Evolutionary conservation across 2,329 filamentous ascomycete genomes (phyloP), one percentile per base, ranked within the genome.

Genomic region (Ambrosiella beaveri): DNA sequence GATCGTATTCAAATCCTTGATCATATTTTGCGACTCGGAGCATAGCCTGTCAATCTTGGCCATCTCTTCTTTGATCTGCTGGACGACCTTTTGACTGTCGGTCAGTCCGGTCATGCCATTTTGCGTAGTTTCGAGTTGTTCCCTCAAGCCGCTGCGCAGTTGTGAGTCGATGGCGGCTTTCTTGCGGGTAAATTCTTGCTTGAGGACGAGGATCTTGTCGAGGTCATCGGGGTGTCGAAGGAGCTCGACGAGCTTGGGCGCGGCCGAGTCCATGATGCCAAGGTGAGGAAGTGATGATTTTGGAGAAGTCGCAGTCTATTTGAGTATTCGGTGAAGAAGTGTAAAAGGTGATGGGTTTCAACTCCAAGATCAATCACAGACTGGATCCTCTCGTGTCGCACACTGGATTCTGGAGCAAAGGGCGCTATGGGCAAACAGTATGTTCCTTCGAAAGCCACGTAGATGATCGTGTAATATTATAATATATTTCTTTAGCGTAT

Each of bases 31-130:
- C 57, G 90, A 90, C 71, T 98, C 94, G 62, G 90, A 89, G 73
- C 93, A 98, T 63, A 98, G 80, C 72, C 88, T 89, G 74, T 98
- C 93, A 66, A 98, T 97, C 72, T 91, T 94, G 76, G 94, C 89
- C 81, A 98, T 93, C 74, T 98, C 93, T 64, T 97, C 91, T 71
- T 95, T 95, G 72, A 96, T 96, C 65, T 86, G 81, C 67, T 88
- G 85, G 40, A 98, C 87, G 61, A 88, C 88, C 69, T 90, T 86
- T 71, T 97, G 90, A 59, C 90, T 90, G 67, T 96, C 89, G 50
- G 81, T 82, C 63, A 98, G 84, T 62, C 86, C 86, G 63, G 75
- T 85, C 83, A 98, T 95, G 69, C 93, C 93, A 64, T 86, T 80
- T 73, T 97, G 91, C 9, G 93, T 96, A 57, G 90, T 86, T 72